Evolutionary conservation across 768 basidiomycete genomes (phyloP), one percentile per base, ranked within the genome.

Genomic region (Royoungia palumana): DNA sequence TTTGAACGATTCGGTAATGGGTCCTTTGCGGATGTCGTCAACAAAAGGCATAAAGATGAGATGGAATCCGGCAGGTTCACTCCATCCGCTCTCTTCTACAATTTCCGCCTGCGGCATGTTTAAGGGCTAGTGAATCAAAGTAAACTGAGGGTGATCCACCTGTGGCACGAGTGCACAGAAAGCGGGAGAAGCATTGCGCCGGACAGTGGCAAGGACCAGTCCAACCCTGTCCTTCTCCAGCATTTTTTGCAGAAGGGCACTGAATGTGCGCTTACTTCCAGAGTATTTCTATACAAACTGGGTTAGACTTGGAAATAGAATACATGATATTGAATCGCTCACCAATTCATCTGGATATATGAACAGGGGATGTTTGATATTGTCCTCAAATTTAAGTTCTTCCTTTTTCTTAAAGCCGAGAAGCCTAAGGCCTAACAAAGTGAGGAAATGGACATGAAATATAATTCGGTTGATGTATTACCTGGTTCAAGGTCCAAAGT

Each of bases 281-380:
- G 89, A 81, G 69, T 87, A 95, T 24, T 79, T 66, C 85, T 89
- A 32, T 16, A 32, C n/a, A 20, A 16, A 27, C 4, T 8, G 6
- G 9, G 17, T 37, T 16, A 44, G 41, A 28, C n/a, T 13, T 30
- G 5, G 10, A n/a, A 5, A 38, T 13, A 9, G 41, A 30, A 16
- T 16, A 13, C 7, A 14, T 12, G 16, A 21, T 6, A 2, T 27
- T 19, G 20, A 35, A 25, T 27, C 5, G 65, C 77, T 46, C 54
- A 92, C 95, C 70, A 80, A 71, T 65, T 99, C 96, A 59, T 94
- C 85, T 0, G 96, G 96, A 64, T 92, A 90, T 47, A 98, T 80
- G 65, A 98, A 98, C 39, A 81, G 68, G 0, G 94, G 85, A 68
- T 97, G 94, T 61, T 92, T 95, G 61, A 96, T 68, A 56, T 94